phyloP scores from a whole-genome alignment of 805 yeast genomes.

The Metschnikowia arizonensis region DNA sequence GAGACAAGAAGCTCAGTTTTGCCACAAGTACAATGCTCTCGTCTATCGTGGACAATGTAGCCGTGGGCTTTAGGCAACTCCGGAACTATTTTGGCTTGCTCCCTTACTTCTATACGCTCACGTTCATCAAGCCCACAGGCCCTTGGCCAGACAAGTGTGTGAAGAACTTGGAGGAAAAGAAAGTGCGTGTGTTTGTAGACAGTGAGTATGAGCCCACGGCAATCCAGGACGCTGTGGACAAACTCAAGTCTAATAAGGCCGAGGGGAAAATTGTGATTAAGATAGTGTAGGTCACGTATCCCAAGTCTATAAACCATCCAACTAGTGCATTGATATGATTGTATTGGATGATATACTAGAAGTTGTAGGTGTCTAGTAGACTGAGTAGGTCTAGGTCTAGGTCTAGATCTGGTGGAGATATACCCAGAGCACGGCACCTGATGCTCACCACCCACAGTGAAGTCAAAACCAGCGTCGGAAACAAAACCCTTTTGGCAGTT shows the following conservation, averaged over 20 bases:
- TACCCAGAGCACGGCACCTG: too few species aligned
- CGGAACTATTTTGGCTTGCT: conserved; percentile 18
- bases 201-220: conserved; percentile 48
- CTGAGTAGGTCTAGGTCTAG: too few species aligned
- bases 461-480: too few species aligned
- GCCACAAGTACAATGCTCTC: background rate
- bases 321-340: too few species aligned
- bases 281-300: conserved; percentile 18
- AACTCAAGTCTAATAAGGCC: conserved; percentile 44
- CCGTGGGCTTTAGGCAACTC: conserved; percentile 9
- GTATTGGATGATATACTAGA: too few species aligned
- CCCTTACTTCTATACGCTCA: conserved; percentile 28
- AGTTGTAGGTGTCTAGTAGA: too few species aligned
- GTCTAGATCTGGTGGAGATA: too few species aligned
- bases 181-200: conserved; percentile 49
- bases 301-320: too few species aligned
- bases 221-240: conserved; percentile 47
- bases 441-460: too few species aligned
- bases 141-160: conserved; percentile 21
- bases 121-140: conserved; percentile 10
- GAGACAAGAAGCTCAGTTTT: conserved; percentile 48
- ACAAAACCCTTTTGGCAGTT: too few species aligned
- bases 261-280: conserved; percentile 65
- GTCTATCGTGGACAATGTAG: background rate
- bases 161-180: conserved; percentile 44